Evolutionary conservation across 2,329 filamentous ascomycete species (phyloP).

Genomic region (Aureobasidium lini): DNA sequence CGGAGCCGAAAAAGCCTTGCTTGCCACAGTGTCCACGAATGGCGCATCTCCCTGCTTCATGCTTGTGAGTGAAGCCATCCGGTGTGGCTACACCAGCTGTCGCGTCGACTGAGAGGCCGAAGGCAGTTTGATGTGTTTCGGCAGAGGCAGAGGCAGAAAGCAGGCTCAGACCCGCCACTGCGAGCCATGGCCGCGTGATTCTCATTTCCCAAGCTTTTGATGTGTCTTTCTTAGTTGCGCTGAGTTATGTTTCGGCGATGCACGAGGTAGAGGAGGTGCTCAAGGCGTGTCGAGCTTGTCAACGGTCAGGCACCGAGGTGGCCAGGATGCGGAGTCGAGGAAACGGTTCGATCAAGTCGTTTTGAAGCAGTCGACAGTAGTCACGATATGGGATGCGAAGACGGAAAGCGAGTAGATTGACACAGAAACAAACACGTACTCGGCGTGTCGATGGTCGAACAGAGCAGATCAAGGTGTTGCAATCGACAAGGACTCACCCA

Average conservation of each 20-base stretch:
- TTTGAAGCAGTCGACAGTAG: neutral
- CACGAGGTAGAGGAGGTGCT: neutral
- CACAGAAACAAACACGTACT: neutral
- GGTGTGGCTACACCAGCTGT: neutral
- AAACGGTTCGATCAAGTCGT: neutral
- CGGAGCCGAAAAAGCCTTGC: constrained; percentile 79
- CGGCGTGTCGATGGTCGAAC: neutral
- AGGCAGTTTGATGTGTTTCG: neutral
- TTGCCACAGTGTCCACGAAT: constrained; percentile 89
- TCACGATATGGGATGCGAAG: neutral
- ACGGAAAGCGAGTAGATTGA: neutral
- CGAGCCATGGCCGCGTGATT: constrained; percentile 7
- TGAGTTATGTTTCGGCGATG: neutral
- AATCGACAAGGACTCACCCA: neutral
- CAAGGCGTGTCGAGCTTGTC: neutral
- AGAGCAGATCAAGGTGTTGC: constrained; percentile 7
- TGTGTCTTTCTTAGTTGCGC: neutral
- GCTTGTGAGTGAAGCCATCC: constrained; percentile 40
- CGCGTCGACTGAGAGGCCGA: neutral
- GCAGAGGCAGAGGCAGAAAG: neutral
- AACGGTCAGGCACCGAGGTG: neutral
- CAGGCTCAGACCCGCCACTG: constrained; percentile 8
- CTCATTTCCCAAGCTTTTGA: constrained; percentile 6
- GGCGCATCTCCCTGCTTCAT: constrained; percentile 82
- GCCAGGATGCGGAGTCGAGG: neutral